A percentile compares a stretch with the other conserved stretches of the same genome.
phyloP scores from a whole-genome alignment of 2,329 filamentous ascomycete genomes.

The Verticillium dahliae region DNA sequence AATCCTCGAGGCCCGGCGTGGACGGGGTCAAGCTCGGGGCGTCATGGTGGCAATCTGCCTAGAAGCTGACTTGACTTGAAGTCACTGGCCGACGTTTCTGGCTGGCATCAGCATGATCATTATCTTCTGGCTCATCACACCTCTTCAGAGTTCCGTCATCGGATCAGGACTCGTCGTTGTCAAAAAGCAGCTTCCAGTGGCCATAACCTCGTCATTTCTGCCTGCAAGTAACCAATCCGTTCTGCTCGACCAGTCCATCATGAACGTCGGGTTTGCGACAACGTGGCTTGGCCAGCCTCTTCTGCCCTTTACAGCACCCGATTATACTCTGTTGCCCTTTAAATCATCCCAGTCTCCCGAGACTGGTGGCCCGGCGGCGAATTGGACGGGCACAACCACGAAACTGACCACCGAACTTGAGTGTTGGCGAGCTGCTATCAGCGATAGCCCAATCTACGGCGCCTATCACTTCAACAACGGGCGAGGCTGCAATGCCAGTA shows the following conservation, averaged over 20 bases:
- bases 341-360: conserved; percentile 6
- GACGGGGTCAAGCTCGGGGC: neutral
- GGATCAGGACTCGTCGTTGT: conserved; percentile 25
- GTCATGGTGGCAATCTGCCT: neutral
- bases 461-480: conserved; percentile 27
- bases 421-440: conserved; percentile 26
- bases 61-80: conserved; percentile 12
- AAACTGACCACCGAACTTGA: conserved; percentile 27
- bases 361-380: conserved; percentile 6
- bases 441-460: neutral
- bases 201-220: conserved; percentile 2
- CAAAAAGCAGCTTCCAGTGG: neutral
- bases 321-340: conserved; percentile 38
- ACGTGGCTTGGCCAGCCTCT: conserved; percentile 36
- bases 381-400: conserved; percentile 20
- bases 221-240: conserved; percentile 15
- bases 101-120: conserved; percentile 39
- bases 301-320: conserved; percentile 33
- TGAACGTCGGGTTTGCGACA: conserved; percentile 38
- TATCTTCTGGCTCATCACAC: conserved; percentile 49
- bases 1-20: too few species aligned
- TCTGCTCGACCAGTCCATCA: conserved; percentile 24
- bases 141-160: conserved; percentile 49
- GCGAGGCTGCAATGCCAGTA: conserved; percentile 24
- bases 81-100: conserved; percentile 47